A percentile compares a stretch with the other conserved stretches of the same genome.
Conservation (phyloP, 2,329 filamentous ascomycete species). For the Claviceps fusiformis region DNA sequence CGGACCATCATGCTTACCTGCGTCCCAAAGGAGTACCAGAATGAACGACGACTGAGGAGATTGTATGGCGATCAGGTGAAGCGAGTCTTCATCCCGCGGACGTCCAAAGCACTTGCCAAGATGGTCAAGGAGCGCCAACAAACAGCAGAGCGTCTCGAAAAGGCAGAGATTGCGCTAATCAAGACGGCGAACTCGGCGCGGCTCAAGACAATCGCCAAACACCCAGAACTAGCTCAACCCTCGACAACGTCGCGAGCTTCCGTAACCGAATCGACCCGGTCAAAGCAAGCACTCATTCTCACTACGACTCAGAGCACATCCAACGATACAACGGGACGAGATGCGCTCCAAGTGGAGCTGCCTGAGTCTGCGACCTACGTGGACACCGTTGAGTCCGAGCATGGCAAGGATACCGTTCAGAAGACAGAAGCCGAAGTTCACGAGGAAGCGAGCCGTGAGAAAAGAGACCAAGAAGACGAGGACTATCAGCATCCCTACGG, state of each 20-base stretch:
- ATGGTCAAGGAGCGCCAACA: constrained; percentile 71
- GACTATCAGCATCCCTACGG: constrained; percentile 24
- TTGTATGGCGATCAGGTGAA: constrained; percentile 75
- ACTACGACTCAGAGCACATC: constrained; percentile 1
- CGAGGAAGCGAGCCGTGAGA: background rate
- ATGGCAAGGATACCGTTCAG: background rate
- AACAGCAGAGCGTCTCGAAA: constrained; percentile 69
- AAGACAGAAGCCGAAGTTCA: background rate
- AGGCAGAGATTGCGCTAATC: constrained; percentile 75
- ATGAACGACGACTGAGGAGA: constrained; percentile 60
- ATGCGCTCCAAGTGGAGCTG: constrained; percentile 5
- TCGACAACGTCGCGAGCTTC: background rate
- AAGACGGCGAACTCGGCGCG: constrained; percentile 62
- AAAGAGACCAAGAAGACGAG: constrained; percentile 13
- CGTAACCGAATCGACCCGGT: background rate
- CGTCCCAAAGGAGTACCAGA: constrained; percentile 65
- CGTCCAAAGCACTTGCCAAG: constrained; percentile 64
- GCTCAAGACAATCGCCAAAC: constrained; percentile 25
- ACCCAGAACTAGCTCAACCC: background rate
- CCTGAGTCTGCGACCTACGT: constrained; percentile 3
- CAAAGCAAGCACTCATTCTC: constrained; percentile 4
- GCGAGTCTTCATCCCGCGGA: constrained; percentile 70
- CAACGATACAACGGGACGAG: background rate
- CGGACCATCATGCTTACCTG: constrained; percentile 82
- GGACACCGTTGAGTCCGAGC: background rate